Base-by-base conservation (phyloP, 139 green algal species). In the Limnomonas spitsbergensis region DNA sequence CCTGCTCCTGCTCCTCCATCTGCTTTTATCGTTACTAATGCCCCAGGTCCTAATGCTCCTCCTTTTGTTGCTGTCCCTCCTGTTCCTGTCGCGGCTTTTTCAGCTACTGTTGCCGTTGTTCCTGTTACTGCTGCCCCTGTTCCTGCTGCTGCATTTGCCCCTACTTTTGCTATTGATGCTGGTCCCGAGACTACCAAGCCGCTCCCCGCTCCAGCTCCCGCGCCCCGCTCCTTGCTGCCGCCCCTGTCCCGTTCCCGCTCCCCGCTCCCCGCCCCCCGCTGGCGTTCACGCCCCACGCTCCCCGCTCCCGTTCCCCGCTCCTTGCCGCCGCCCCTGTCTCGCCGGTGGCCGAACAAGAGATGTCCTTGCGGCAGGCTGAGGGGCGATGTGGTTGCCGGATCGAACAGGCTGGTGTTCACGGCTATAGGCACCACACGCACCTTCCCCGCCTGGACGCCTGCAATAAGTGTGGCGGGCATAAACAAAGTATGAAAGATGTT, bases 361-460 rank as follows among this genome's bases (percentile, higher is more conserved):
- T 74, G 24, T 42, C 68, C 68, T 32, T 47, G 7, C 4, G 68
- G 68, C 14, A 74, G 68, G 35, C 4, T 26, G 24, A 74, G 68
- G 14, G 68, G 68, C 36, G 29, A n/a, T 6, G 24, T 47, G 35
- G 7, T 42, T 4, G 35, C 36, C 34, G 70, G 70, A 38, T 77
- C 31, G 37, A 75, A 82, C 2, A 75, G n/a, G 1, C 69, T 72
- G 29, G 78, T 82, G 78, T 82, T 82, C 38, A 82, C 69, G 1
- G 78, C 53, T 2, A 82, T 53, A 2, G 78, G 78, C 36, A 82
- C 78, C 20, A 82, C 66, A 38, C 42, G 52, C 2, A 82, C n/a
- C 67, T 81, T 81, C 2, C 2, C 40, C 14, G 3, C 34, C 2
- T 69, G 35, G 37, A 81, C 76, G 14, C 76, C 76, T 75, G 76